Percentiles rank a stretch among this genome's conserved stretches.
Conservation (phyloP, 495 filamentous ascomycete genomes). For the Staphylotrichum longicolle region DNA sequence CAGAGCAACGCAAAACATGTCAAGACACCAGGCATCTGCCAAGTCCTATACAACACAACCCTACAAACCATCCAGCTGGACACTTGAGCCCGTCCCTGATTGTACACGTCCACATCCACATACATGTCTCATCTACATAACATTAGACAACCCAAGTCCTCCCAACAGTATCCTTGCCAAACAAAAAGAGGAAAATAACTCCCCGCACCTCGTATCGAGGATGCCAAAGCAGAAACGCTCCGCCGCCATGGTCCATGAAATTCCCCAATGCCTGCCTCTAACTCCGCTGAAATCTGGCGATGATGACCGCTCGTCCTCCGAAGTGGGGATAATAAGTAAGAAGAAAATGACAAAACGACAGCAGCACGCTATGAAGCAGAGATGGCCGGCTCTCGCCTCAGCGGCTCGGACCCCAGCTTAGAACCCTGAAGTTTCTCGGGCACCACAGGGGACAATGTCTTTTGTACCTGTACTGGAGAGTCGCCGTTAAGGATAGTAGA, state of each 20-base stretch:
- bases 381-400: slow-evolving; percentile 31
- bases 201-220: background rate
- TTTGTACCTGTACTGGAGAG: slow-evolving; percentile 26
- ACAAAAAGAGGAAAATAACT: background rate
- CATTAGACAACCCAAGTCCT: slow-evolving; percentile 15
- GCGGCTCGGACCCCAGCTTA: slow-evolving; percentile 24
- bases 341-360: slow-evolving; percentile 8
- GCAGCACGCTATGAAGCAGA: slow-evolving; percentile 21
- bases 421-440: slow-evolving; percentile 26
- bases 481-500: slow-evolving; percentile 30
- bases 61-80: slow-evolving; percentile 1
- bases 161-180: background rate
- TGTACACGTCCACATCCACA: slow-evolving; percentile 19
- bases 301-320: slow-evolving; percentile 2
- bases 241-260: background rate
- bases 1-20: background rate
- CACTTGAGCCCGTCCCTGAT: background rate
- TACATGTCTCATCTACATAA: slow-evolving; percentile 17
- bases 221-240: slow-evolving; percentile 8
- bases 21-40: slow-evolving; percentile 12
- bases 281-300: slow-evolving; percentile 12
- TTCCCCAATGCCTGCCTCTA: slow-evolving; percentile 7
- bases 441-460: slow-evolving; percentile 21
- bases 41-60: slow-evolving; percentile 14
- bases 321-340: slow-evolving; percentile 7